phyloP scores from a whole-genome alignment of 306 rosid species.

The Citrullus amarus region DNA sequence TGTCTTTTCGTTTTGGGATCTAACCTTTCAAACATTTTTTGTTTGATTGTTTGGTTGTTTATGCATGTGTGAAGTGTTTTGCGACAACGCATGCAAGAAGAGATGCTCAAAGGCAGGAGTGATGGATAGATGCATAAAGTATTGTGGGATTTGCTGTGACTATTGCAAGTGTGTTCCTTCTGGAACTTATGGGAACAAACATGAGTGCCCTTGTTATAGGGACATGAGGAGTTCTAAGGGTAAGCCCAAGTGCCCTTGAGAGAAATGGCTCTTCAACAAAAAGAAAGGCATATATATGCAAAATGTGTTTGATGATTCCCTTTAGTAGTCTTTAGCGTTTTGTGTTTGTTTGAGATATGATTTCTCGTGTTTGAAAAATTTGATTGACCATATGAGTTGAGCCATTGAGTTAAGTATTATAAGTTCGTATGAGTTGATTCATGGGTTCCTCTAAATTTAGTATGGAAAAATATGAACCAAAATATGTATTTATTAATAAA shows the following conservation, averaged over 20 bases:
- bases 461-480: too few species aligned
- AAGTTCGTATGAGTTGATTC: too few species aligned
- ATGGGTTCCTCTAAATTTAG: too few species aligned
- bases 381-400: too few species aligned
- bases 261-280: background rate
- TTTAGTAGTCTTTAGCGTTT: too few species aligned
- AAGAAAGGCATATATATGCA: too few species aligned
- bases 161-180: constrained; percentile 63
- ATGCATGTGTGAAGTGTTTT: background rate
- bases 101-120: constrained; percentile 55
- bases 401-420: too few species aligned
- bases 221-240: background rate
- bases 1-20: background rate
- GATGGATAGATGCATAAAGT: constrained; percentile 50
- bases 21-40: background rate
- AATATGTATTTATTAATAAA: too few species aligned
- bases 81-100: constrained; percentile 15
- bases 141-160: constrained; percentile 54
- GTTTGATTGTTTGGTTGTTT: background rate
- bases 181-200: background rate
- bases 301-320: too few species aligned
- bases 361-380: too few species aligned
- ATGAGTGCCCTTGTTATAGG: background rate
- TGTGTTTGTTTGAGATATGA: too few species aligned
- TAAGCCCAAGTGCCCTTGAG: background rate